Base-by-base conservation (phyloP, 306 rosid genomes). In the Biancaea sappan region DNA sequence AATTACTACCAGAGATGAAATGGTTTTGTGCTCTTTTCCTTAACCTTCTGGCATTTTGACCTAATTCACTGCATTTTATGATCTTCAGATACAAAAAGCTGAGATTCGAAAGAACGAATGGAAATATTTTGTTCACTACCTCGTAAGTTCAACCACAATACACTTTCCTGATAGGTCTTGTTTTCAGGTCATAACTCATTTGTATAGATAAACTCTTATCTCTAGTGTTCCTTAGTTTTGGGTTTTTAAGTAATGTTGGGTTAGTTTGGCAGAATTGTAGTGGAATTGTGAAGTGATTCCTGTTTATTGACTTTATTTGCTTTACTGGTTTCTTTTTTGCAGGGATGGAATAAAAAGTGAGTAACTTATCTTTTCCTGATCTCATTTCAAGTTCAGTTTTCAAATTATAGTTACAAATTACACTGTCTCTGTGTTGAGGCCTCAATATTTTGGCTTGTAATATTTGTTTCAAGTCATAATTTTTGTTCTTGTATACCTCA, bases 301-400 rank as follows among this genome's bases (percentile, higher is more conserved):
- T 22, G 64, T 69, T 35, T 65, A 65, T 53, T 81, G 76, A 78
- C 79, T 61, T 51, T 29, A 64, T 29, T 52, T 72, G 68, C 47
- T 66, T 47, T 59, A 26, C 22, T 25, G 66, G 51, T 83, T 86
- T 40, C 37, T 83, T 37, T 86, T 86, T 87, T 88, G 91, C 99
- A 95, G 99, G 99, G 99, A 58, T 95, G 99, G 99, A 95, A 88
- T 78, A 95, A 95, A 86, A 95, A 90, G 99, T 94, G 79, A 94
- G 96, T 83, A 69, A 78, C 60, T 70, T 69, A 69, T 54, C 68
- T 80, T 85, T 53, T 56, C 6, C 47, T 47, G 69, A 64, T 77
- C 54, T 83, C 69, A 66, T 68, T 63, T 73, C 57, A 38, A 29
- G 65, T 78, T 52, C 25, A 63, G 24, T 56, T 38, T 81, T 78